Percentiles rank a stretch among this genome's conserved stretches.
Evolutionary conservation across 2,329 filamentous ascomycete species (phyloP).

Genomic region (Fusarium sp.): DNA sequence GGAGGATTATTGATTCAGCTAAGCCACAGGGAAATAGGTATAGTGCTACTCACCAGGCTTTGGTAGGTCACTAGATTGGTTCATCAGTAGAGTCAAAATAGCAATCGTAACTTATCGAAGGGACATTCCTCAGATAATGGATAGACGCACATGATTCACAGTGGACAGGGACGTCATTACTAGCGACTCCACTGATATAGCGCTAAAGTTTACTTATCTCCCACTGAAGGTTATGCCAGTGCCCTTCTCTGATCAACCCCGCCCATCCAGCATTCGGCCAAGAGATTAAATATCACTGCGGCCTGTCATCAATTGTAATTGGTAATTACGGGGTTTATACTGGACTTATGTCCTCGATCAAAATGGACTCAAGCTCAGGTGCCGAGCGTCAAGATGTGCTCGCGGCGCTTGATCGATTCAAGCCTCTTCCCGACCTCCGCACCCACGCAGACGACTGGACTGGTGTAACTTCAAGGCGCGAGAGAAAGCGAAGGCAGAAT

Average conservation of each 20-base stretch:
- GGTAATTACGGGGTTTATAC: accelerated
- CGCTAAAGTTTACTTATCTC: neutral
- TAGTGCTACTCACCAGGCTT: neutral
- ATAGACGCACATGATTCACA: too few relatives aligned
- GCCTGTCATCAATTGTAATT: neutral
- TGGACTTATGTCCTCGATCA: accelerated
- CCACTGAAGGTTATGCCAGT: neutral
- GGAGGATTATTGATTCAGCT: neutral
- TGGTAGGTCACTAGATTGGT: neutral
- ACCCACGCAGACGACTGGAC: neutral
- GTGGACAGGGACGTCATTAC: neutral
- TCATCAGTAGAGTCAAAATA: neutral
- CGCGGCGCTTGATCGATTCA: neutral
- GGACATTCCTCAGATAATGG: neutral
- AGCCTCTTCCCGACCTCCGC: neutral
- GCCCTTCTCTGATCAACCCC: neutral
- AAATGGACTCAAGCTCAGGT: too few relatives aligned
- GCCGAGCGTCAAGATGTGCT: neutral
- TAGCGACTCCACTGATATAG: neutral
- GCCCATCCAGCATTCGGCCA: neutral
- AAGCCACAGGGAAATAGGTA: neutral
- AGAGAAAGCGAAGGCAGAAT: neutral
- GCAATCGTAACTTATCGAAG: neutral
- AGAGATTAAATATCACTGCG: neutral
- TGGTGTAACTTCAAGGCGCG: neutral